These are phyloP conservation scores for Iberis pinnata DNA, from an alignment of 345 rosid species.

Conservation along the genomic window DNA sequence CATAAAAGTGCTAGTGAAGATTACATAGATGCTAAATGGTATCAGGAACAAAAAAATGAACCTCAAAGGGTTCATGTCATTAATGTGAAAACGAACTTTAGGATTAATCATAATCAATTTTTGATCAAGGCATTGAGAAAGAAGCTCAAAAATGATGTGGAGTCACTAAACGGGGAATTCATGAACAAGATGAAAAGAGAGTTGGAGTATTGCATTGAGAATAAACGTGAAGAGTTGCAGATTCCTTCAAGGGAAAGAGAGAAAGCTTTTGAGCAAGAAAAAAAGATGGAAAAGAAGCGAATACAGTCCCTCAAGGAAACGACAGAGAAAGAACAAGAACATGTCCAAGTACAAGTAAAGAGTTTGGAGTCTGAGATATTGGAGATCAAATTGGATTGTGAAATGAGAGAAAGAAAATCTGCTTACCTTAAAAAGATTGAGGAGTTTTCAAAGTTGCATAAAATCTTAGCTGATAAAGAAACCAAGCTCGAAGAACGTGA, in stretches of 20 bases:
- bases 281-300: constrained; percentile 54
- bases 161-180: constrained; percentile 68
- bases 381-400: constrained; percentile 73
- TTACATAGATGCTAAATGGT: too few species aligned
- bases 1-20: too few species aligned
- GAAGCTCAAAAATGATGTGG: constrained; percentile 54
- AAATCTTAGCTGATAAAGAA: too few species aligned
- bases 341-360: constrained; percentile 52
- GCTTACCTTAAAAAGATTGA: too few species aligned
- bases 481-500: too few species aligned
- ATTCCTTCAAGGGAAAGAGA: constrained; percentile 60
- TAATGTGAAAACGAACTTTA: too few species aligned
- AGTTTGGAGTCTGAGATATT: constrained; percentile 71
- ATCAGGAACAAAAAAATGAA: too few species aligned
- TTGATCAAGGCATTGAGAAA: constrained; percentile 54
- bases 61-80: too few species aligned
- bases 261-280: constrained; percentile 72
- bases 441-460: too few species aligned
- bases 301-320: constrained; percentile 58
- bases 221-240: constrained; percentile 76
- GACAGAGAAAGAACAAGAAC: constrained; percentile 63
- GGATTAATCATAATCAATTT: too few species aligned
- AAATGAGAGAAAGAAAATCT: constrained; percentile 69
- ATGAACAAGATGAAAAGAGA: constrained; percentile 76
- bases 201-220: constrained; percentile 63